Evolutionary conservation across 139 green algal species (phyloP).

Genomic region (Chlorella sp.): DNA sequence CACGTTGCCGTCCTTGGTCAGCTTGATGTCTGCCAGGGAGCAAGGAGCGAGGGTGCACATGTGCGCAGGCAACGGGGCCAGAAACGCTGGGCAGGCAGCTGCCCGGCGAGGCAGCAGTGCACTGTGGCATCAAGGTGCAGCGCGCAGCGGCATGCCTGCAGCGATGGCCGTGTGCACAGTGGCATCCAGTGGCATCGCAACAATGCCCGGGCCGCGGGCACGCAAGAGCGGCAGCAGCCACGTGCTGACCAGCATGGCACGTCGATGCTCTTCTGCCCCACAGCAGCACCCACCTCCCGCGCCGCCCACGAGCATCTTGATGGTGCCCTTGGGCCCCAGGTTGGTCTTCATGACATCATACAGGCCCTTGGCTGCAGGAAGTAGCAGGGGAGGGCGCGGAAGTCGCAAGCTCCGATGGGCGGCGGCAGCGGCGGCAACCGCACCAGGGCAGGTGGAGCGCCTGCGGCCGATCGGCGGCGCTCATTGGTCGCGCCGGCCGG

Average conservation of each 20-base stretch:
- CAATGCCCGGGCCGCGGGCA: no score
- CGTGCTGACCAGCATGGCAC: no score
- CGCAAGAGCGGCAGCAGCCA: no score
- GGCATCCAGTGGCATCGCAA: no score
- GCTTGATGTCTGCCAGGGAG: slow-evolving; percentile 89
- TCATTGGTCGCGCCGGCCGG: not conserved
- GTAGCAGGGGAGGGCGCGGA: not conserved
- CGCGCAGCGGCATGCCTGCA: no score
- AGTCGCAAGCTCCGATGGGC: not conserved
- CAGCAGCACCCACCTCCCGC: slow-evolving; percentile 76
- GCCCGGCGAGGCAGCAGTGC: no score
- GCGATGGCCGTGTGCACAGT: no score
- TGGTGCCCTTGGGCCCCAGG: slow-evolving; percentile 96
- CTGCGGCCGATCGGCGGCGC: not conserved
- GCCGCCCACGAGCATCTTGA: slow-evolving; percentile 98
- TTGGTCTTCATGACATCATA: slow-evolving; percentile 99
- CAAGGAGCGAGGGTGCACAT: not conserved
- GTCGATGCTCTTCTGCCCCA: not conserved
- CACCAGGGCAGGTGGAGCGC: not conserved
- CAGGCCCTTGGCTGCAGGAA: slow-evolving; percentile 88
- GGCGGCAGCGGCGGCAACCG: not conserved
- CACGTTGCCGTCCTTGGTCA: slow-evolving; percentile 98
- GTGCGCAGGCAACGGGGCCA: no score
- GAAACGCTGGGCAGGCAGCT: no score
- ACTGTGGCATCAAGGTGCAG: no score